Conservation (phyloP, 2,329 filamentous ascomycete genomes). For the Elsinoe perseae region DNA sequence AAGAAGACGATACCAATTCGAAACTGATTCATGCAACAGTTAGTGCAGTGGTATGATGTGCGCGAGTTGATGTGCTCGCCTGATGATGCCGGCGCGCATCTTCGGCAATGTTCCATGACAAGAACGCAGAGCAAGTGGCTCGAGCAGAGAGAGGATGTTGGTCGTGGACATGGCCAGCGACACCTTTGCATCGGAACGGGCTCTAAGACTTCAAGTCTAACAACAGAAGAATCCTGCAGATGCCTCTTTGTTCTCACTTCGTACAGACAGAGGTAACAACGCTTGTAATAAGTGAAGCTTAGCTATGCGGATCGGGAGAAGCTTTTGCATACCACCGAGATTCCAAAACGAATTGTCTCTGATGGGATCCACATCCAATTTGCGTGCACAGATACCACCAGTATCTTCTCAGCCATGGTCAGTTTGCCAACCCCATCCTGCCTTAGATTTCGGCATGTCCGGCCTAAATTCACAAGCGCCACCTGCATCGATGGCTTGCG, state of each 20-base stretch:
- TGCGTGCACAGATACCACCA: too few relatives aligned
- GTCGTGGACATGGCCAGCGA: background rate
- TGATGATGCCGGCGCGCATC: background rate
- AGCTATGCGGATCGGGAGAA: too few relatives aligned
- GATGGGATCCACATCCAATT: too few relatives aligned
- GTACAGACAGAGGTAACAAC: too few relatives aligned
- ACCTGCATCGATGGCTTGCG: background rate
- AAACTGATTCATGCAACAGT: background rate
- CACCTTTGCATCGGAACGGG: background rate
- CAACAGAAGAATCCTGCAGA: too few relatives aligned
- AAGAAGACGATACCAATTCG: conserved; percentile 2
- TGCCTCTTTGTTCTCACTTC: too few relatives aligned
- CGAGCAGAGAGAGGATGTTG: background rate
- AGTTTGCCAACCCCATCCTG: background rate
- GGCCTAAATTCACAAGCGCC: background rate
- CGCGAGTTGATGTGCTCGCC: background rate
- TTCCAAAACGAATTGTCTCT: too few relatives aligned
- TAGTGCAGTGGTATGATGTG: background rate
- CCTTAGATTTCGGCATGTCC: background rate
- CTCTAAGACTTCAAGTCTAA: too few relatives aligned
- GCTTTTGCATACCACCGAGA: too few relatives aligned
- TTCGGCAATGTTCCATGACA: background rate
- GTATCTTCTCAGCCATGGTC: background rate
- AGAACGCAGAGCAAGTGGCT: background rate
- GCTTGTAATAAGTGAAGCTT: too few relatives aligned